These are phyloP conservation scores for Pythium phragmiticola DNA, from an alignment of 352 stramenopile genomes.

Conservation along the genomic window DNA sequence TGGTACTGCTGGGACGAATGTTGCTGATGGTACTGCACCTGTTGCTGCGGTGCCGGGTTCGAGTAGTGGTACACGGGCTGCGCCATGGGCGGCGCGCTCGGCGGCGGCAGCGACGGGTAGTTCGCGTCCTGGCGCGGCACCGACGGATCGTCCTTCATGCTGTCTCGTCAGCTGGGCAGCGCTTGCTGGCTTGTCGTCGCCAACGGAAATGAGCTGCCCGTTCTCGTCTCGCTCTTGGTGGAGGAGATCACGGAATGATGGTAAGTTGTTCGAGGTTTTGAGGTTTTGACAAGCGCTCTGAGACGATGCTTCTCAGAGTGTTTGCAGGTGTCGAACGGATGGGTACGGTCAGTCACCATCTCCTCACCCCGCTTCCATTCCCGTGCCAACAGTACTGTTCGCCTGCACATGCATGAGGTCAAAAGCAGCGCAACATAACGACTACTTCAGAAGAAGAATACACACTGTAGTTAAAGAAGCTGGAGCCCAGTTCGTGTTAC, in stretches of 20 bases:
- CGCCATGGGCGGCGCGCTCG: conserved; percentile 26
- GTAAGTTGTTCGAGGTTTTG: conserved; percentile 14
- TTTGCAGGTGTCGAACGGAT: conserved; percentile 6
- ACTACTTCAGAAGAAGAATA: too few species aligned
- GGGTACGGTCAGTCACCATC: conserved; percentile 10
- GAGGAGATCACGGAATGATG: conserved; percentile 2
- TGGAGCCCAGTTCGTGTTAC: not conserved
- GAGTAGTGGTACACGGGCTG: conserved; percentile 31
- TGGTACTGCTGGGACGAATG: not conserved
- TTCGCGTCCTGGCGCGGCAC: conserved; percentile 14
- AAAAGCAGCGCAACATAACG: too few species aligned
- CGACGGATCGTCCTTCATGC: conserved; percentile 30
- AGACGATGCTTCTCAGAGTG: conserved; percentile 1
- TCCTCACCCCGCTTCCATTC: too few species aligned
- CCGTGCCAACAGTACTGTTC: too few species aligned
- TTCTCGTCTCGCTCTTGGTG: not conserved
- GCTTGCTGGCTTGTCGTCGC: not conserved
- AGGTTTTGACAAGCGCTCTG: conserved; percentile 24
- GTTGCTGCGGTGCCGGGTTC: conserved; percentile 10
- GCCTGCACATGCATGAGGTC: too few species aligned
- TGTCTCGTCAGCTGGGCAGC: not conserved
- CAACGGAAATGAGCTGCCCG: conserved; percentile 3
- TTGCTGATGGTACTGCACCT: not conserved
- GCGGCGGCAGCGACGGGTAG: conserved; percentile 26
- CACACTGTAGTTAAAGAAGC: too few species aligned